Conservation (phyloP, 306 rosid genomes). For the Vigna mungo region DNA sequence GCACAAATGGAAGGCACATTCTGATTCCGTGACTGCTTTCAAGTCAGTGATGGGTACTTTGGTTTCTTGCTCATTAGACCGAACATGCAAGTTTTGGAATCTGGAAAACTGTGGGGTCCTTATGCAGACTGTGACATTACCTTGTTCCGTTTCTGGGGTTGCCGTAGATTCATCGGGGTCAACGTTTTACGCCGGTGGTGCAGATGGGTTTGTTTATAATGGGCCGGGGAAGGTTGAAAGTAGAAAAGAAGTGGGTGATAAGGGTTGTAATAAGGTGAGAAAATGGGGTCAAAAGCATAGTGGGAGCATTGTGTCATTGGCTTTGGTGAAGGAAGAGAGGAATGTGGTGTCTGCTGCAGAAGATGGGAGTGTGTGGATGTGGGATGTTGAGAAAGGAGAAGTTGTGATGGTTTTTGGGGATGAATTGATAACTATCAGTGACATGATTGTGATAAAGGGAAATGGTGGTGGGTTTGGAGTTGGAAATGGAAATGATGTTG, state of each 20-base stretch:
- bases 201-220: conserved; percentile 69
- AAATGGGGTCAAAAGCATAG: conserved; percentile 51
- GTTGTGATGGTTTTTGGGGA: conserved; percentile 50
- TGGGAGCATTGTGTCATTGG: conserved; percentile 55
- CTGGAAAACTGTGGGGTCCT: conserved; percentile 44
- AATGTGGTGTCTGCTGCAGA: conserved; percentile 72
- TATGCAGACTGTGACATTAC: conserved; percentile 51
- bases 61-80: conserved; percentile 66
- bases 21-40: conserved; percentile 60
- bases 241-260: background rate
- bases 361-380: conserved; percentile 70
- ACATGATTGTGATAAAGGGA: conserved; percentile 55
- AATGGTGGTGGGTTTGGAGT: background rate
- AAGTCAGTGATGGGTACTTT: conserved; percentile 49
- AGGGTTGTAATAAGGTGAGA: conserved; percentile 40
- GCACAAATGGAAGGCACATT: conserved; percentile 64
- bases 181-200: conserved; percentile 66
- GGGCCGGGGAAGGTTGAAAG: conserved; percentile 27
- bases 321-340: conserved; percentile 55
- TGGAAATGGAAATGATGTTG: background rate
- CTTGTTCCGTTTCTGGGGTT: conserved; percentile 57
- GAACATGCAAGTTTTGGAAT: conserved; percentile 74
- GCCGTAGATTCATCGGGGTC: conserved; percentile 52
- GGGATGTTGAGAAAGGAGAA: conserved; percentile 59
- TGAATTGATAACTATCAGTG: conserved; percentile 55